Base-by-base conservation (phyloP, 2,329 filamentous ascomycete genomes). In the Beauveria varroae region DNA sequence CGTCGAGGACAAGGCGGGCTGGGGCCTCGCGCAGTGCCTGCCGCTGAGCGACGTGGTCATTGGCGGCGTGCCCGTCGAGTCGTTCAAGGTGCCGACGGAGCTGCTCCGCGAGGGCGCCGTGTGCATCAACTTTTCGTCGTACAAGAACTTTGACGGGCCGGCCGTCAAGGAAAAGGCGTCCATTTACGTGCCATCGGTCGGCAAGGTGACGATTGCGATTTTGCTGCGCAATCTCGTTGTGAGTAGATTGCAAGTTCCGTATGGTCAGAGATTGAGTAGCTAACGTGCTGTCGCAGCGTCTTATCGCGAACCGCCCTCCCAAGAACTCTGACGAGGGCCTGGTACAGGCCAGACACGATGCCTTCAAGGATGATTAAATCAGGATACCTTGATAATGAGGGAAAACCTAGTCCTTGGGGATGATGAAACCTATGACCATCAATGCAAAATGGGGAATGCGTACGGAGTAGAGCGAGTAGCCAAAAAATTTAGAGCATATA, bases 51-150 rank as follows among this genome's bases (percentile, higher is more conserved):
- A 99, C 73, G 93, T 98, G 20, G 89, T 99, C 64, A 96, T 99
- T 69, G 90, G 90, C 59, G 95, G 95, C 66, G 95, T 99, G 2
- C 95, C 95, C 0, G 85, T 86, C 26, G 89, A 96, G 65, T 84
- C 81, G 63, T 99, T 89, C 83, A 97, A 98, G 79, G 89, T 99
- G 28, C 90, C 93, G 6, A 89, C 88, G 3, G 84, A 90, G 57
- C 79, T 95, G 64, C 81, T 99, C 69, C 85, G 91, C 52, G 90
- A 96, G 61, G 95, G 95, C 53, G 93, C 91, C 34, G 91, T 96
- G n/a, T 99, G 95, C 81, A 93, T 99, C 78, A 99, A 99, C 77
- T 98, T 99, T 74, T 96, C 92, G 8, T 96, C 91, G 57, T 91
- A 90, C 75, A 91, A 93, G 79, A 98, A 99, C 77, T 98, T 98